These are phyloP conservation scores for Tetradesmus obliquus DNA, from an alignment of 139 green algal species.

Conservation along the genomic window DNA sequence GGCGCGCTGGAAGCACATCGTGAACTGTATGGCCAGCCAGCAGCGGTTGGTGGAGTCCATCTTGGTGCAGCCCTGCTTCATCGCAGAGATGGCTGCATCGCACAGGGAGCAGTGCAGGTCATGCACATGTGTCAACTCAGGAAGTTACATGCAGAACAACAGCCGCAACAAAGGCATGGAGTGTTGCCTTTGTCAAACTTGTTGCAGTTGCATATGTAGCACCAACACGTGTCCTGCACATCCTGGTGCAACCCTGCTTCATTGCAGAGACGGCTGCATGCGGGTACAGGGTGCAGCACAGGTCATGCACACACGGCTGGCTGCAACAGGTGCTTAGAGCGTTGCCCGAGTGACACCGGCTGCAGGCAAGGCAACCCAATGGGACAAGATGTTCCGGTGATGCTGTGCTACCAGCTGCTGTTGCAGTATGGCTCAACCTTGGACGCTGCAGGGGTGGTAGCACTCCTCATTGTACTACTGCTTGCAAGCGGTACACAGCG, in stretches of 20 bases:
- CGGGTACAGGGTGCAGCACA: no score
- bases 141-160: not conserved
- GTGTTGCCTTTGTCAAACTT: no score
- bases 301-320: no score
- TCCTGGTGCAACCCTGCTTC: not conserved
- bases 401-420: no score
- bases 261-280: not conserved
- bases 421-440: not conserved
- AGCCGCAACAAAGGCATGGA: not conserved
- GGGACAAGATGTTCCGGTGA: no score
- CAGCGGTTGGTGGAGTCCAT: constrained; percentile 6
- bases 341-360: no score
- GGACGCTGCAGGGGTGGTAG: not conserved
- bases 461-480: not conserved
- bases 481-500: not conserved
- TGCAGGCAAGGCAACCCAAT: no score
- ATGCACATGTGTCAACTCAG: no score
- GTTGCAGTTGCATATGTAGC: no score
- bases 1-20: constrained; percentile 25
- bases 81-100: not conserved
- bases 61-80: constrained; percentile 29
- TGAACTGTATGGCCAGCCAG: constrained; percentile 44
- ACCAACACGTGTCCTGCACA: not conserved
- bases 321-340: no score
- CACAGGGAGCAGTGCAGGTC: no score